A percentile compares a stretch with the other conserved stretches of the same genome.
phyloP scores from a whole-genome alignment of 148 eudicot genomes.

The Camellia lanceoleosa region DNA sequence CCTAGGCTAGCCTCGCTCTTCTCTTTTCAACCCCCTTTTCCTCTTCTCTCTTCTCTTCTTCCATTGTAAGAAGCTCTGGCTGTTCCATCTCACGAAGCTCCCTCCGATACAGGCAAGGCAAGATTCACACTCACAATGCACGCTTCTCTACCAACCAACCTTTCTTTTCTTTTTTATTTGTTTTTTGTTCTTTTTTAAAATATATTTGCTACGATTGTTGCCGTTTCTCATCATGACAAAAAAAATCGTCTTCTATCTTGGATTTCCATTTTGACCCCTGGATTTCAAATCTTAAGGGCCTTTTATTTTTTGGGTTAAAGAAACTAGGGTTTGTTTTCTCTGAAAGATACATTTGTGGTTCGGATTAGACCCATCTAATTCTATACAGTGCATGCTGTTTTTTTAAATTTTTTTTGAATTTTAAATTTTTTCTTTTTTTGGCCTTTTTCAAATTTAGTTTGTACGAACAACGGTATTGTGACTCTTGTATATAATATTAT shows the following conservation, averaged over 20 bases:
- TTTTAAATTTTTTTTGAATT: neutral
- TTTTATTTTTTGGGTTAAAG: neutral
- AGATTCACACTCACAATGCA: slow-evolving; percentile 11
- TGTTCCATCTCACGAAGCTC: neutral
- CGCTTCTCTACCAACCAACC: neutral
- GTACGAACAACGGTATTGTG: neutral
- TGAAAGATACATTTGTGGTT: neutral
- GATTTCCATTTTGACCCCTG: neutral
- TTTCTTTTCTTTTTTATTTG: neutral
- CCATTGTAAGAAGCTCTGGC: neutral
- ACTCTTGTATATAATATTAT: neutral
- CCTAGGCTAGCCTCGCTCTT: neutral
- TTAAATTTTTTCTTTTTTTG: neutral
- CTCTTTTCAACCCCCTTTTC: neutral
- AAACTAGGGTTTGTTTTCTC: slow-evolving; percentile 3
- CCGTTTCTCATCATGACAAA: neutral
- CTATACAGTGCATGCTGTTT: neutral
- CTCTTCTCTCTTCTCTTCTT: neutral
- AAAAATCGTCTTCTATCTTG: neutral
- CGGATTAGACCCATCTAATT: neutral
- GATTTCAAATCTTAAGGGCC: neutral
- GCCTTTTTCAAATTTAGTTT: slow-evolving; percentile 1
- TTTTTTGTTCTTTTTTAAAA: neutral
- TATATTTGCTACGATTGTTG: neutral
- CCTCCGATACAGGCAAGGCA: slow-evolving; percentile 11